Evolutionary conservation across 345 rosid species (phyloP), one percentile per base, ranked within the genome.

Genomic region (Citropsis articulata): DNA sequence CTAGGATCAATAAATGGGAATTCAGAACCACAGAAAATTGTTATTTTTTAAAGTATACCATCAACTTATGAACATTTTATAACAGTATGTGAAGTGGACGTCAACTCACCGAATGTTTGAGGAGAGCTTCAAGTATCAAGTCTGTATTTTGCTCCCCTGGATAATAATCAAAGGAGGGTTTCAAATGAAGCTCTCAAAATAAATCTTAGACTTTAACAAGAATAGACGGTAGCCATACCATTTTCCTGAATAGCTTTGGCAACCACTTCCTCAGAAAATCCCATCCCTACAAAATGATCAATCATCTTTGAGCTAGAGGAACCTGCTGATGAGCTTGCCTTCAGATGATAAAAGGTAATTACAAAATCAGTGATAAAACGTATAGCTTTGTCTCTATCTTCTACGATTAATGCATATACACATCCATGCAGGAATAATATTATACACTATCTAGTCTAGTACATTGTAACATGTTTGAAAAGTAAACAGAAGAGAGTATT

Each of bases 211-310:
- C 30, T 57, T 48, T 56, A 75, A 28, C 30, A 35, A 61, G 16
- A 42, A 79, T 31, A 72, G 10, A 72, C 10, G 66, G 38, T 1
- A n/a, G 71, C 69, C 30, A 72, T 86, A 93, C 99, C 94, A 67
- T 83, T 84, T 85, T 95, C 89, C 24, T 85, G 90, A 28, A 93
- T 87, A 19, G 84, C 93, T 78, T 86, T 90, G 71, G 84, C 81
- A 56, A 92, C 93, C 40, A 87, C 78, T 66, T 91, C 84, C 60
- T 85, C 91, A 14, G 89, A 68, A 77, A 91, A 93, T 21, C 98
- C 99, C 98, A 92, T 93, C 8, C 83, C 88, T 33, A 89, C 80
- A 78, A 93, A 94, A 66, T 89, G 86, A 85, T 86, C 86, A 55
- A 87, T 78, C 70, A 83, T 28, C 78, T 88, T 92, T 66, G 93